Percentiles rank a stretch among this genome's conserved stretches.
phyloP scores from a whole-genome alignment of 208 protist species.

The Trypanosoma platydactyli region DNA sequence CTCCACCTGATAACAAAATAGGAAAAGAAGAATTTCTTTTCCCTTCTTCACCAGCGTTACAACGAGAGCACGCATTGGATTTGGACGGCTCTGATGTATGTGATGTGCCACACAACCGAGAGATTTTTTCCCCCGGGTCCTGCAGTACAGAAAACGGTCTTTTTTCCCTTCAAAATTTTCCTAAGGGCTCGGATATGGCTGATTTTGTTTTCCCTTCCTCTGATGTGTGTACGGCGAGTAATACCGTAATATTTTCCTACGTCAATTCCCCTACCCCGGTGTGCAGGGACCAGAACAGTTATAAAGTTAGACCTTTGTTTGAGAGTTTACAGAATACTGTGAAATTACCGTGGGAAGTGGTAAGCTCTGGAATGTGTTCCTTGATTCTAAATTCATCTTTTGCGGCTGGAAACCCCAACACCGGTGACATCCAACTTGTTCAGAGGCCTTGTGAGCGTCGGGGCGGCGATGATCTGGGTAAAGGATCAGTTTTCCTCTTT shows the following conservation, averaged over 20 bases:
- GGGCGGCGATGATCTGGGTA: neutral
- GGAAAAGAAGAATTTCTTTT: neutral
- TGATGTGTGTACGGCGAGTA: neutral
- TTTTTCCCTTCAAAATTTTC: neutral
- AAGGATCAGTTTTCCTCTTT: neutral
- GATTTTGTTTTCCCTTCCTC: neutral
- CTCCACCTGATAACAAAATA: neutral
- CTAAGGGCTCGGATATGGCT: neutral
- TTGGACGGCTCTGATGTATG: neutral
- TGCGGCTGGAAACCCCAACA: neutral
- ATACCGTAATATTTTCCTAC: neutral
- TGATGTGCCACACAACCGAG: neutral
- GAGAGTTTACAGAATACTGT: neutral
- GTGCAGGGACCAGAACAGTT: neutral
- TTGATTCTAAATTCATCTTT: neutral
- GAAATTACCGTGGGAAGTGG: neutral
- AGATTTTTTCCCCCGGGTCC: neutral
- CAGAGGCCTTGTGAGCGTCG: neutral
- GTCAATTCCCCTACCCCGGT: neutral
- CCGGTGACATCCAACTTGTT: neutral
- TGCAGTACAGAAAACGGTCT: constrained; percentile 1
- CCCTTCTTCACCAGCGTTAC: neutral
- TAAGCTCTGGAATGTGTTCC: neutral
- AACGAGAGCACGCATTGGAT: neutral
- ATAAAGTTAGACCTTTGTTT: neutral